Conservation (phyloP, 768 basidiomycete species). For the Lactarius sp. region DNA sequence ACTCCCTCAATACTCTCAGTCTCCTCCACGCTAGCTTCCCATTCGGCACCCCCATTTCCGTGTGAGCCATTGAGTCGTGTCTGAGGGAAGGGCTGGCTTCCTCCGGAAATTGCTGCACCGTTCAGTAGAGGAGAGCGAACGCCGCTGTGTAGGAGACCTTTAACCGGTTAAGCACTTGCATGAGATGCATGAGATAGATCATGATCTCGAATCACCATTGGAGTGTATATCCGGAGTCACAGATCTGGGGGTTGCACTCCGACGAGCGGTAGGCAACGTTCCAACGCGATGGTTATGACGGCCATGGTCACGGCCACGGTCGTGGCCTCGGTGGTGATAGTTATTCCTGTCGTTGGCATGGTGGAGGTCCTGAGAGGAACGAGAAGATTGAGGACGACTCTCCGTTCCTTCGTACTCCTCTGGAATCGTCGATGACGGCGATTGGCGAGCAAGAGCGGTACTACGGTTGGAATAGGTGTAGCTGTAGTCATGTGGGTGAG, state of each 20-base stretch:
- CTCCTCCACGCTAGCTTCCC: slow-evolving; percentile 12
- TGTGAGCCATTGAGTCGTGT: slow-evolving; percentile 5
- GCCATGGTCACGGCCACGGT: slow-evolving; percentile 14
- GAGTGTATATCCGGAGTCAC: slow-evolving; percentile 13
- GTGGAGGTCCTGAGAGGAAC: slow-evolving; percentile 19
- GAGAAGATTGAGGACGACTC: slow-evolving; percentile 18
- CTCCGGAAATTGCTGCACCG: slow-evolving; percentile 2
- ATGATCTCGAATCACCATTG: slow-evolving; percentile 26
- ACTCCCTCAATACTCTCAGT: slow-evolving; percentile 16
- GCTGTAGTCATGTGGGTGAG: slow-evolving; percentile 23
- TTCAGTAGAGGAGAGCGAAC: slow-evolving; percentile 14
- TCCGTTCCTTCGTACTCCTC: slow-evolving; percentile 22
- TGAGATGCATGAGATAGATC: slow-evolving; percentile 16
- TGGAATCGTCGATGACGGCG: slow-evolving; percentile 19
- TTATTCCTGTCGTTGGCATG: background rate
- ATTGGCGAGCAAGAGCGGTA: slow-evolving; percentile 10
- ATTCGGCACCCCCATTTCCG: background rate
- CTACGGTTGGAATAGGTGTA: slow-evolving; percentile 25
- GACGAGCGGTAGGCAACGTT: background rate
- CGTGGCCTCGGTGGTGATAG: slow-evolving; percentile 15
- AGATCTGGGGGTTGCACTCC: slow-evolving; percentile 6
- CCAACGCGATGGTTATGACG: slow-evolving; percentile 22
- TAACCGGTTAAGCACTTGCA: slow-evolving; percentile 18
- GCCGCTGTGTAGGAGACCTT: slow-evolving; percentile 20
- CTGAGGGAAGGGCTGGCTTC: background rate